Evolutionary conservation across 2,329 filamentous ascomycete species (phyloP).

Genomic region (Ascochyta lentis): DNA sequence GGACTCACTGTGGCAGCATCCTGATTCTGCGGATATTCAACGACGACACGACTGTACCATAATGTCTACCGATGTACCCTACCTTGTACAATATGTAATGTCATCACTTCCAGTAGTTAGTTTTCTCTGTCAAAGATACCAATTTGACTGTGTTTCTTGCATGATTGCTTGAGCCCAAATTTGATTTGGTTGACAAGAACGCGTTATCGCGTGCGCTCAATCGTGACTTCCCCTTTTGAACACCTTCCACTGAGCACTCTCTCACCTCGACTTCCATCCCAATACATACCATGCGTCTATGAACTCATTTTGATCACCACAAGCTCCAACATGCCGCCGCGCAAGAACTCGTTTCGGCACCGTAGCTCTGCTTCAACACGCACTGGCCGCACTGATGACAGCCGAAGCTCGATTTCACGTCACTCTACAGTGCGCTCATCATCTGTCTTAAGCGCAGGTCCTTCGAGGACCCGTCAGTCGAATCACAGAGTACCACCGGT

Average conservation of each 20-base stretch:
- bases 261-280: constrained; percentile 2
- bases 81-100: constrained; percentile 21
- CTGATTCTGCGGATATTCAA: constrained; percentile 16
- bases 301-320: neutral
- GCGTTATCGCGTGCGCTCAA: constrained; percentile 11
- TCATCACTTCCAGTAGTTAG: constrained; percentile 16
- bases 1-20: constrained; percentile 34
- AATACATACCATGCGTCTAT: neutral
- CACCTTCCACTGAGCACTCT: neutral
- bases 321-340: constrained; percentile 20
- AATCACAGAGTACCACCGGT: neutral
- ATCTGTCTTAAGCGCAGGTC: constrained; percentile 10
- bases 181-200: constrained; percentile 13
- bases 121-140: constrained; percentile 13
- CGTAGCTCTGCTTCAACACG: constrained; percentile 18
- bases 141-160: constrained; percentile 1
- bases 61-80: neutral
- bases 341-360: constrained; percentile 17
- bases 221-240: constrained; percentile 27
- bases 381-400: constrained; percentile 12
- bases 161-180: no score
- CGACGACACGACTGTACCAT: constrained; percentile 33
- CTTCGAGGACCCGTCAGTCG: neutral
- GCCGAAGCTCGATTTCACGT: constrained; percentile 18
- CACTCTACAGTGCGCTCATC: constrained; percentile 18